These are phyloP conservation scores for Fonsecaea pugnacius DNA, from an alignment of 2,329 filamentous ascomycete genomes.

Conservation along the genomic window DNA sequence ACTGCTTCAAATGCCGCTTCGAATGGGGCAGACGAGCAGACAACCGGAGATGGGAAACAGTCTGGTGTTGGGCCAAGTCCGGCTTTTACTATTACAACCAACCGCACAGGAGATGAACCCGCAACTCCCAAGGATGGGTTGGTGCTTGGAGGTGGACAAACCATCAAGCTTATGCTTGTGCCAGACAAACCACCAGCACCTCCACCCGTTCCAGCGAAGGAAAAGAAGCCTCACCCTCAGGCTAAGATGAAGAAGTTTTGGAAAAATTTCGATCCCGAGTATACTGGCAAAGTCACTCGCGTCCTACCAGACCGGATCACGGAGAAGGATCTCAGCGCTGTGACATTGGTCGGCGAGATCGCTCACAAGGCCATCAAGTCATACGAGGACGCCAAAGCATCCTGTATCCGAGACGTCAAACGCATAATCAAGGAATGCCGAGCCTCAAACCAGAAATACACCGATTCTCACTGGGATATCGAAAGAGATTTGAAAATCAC, in stretches of 20 bases:
- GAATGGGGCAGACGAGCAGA: constrained; percentile 8
- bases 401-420: constrained; percentile 67
- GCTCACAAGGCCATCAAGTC: constrained; percentile 66
- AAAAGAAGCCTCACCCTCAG: constrained; percentile 63
- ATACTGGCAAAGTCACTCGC: constrained; percentile 72
- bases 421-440: constrained; percentile 68
- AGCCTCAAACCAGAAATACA: constrained; percentile 81
- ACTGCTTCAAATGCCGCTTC: background rate
- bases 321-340: constrained; percentile 66
- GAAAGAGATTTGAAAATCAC: constrained; percentile 70
- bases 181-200: constrained; percentile 27
- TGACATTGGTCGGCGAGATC: constrained; percentile 60
- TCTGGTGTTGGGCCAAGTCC: constrained; percentile 15
- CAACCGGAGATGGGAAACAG: constrained; percentile 1
- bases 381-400: constrained; percentile 72
- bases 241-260: constrained; percentile 74
- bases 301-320: constrained; percentile 64
- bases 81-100: constrained; percentile 21
- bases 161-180: constrained; percentile 34
- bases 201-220: constrained; percentile 44
- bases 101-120: constrained; percentile 26
- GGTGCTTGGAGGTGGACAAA: constrained; percentile 30
- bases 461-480: constrained; percentile 87
- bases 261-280: constrained; percentile 72
- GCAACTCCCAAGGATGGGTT: constrained; percentile 20